phyloP scores from a whole-genome alignment of 2,329 filamentous ascomycete genomes.

The Chalaropsis thielavioides region DNA sequence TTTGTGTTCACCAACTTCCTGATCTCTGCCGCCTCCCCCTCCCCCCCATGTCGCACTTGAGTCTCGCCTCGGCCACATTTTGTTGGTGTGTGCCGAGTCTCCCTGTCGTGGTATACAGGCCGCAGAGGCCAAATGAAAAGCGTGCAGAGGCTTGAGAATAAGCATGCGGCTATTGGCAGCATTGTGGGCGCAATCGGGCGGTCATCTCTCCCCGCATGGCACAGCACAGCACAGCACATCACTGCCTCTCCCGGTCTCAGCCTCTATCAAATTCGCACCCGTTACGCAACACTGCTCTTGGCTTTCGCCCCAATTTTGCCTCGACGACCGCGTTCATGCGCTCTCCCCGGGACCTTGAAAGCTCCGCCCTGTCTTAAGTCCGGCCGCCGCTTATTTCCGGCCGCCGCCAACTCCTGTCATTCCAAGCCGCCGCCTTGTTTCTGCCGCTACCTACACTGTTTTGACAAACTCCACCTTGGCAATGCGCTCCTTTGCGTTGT shows the following conservation, averaged over 20 bases:
- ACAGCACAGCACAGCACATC: neutral
- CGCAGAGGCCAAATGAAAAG: too few relatives aligned
- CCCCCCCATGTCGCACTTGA: neutral
- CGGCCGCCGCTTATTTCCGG: neutral
- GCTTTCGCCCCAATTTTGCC: neutral
- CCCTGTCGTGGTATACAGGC: too few relatives aligned
- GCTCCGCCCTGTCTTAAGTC: neutral
- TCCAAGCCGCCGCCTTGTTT: neutral
- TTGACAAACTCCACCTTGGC: conserved; percentile 79
- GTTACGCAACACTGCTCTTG: neutral
- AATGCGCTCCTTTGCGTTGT: conserved; percentile 63
- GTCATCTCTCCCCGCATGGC: neutral
- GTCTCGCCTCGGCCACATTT: neutral
- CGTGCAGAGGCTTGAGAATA: too few relatives aligned
- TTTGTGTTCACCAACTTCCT: neutral
- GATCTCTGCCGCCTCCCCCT: neutral
- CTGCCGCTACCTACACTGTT: neutral
- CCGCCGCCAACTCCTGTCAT: neutral
- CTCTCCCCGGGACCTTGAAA: neutral
- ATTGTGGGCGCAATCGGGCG: too few relatives aligned
- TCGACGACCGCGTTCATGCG: neutral
- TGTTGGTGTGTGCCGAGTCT: neutral
- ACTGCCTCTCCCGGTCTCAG: neutral
- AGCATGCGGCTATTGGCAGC: too few relatives aligned
- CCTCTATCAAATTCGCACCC: neutral